Base-by-base conservation (phyloP, 1,284 basidiomycete species). In the Trichosporon ovoides region DNA sequence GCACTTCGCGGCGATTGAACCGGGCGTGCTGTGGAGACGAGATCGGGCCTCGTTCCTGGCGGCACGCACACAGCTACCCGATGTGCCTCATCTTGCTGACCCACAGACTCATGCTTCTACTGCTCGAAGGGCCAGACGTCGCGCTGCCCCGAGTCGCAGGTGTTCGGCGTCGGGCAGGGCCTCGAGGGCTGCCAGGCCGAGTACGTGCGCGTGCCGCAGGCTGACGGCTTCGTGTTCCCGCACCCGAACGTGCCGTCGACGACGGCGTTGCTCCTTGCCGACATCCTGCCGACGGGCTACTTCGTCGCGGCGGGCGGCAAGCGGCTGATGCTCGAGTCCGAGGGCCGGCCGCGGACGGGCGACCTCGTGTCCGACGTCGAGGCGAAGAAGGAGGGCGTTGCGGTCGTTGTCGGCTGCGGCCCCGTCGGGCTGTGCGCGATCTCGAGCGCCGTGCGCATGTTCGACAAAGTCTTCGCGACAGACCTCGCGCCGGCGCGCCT, bases 151-250 rank as follows among this genome's bases (percentile, higher is more conserved):
- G 75, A 85, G 60, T 84, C 83, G 22, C 38, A 20, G 7, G 46
- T 38, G 9, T 84, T 87, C 0, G 68, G 75, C 9, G 43, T 48
- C 24, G 43, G 43, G 6, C 22, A 28, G 43, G 43, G 43, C 7
- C 43, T 48, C 24, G 43, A 48, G 11, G 91, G 91, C 13, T 89
- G 85, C 2, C 92, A 95, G 78, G 91, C 90, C 0, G 89, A 93
- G 74, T 95, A 87, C 72, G 82, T 91, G 2, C 84, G 87, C 19
- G 84, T 91, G 5, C 89, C 89, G 3, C 52, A 71, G 22, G 76
- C 73, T 20, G 75, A 77, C 38, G 66, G 75, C 0, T 77, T 77
- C 3, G 68, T 80, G 19, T 76, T 77, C 58, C 69, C 67, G 1
- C 73, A 77, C 18, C 75, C 75, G 1, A 74, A 75, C 18, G 46